These are phyloP conservation scores for Stachybotrys echinatus DNA, from an alignment of 2,329 filamentous ascomycete species.

Conservation along the genomic window DNA sequence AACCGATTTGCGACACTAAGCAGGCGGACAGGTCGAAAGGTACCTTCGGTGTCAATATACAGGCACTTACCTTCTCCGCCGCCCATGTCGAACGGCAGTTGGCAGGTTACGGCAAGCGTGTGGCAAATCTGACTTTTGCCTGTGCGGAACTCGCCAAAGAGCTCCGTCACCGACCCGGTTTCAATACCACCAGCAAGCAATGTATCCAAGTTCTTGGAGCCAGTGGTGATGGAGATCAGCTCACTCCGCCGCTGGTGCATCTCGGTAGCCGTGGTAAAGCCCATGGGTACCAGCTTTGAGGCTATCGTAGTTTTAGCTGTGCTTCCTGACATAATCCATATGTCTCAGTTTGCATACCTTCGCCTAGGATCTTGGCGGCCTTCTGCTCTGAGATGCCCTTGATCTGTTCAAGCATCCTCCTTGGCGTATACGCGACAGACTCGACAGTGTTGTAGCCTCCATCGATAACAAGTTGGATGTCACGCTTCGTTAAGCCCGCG, in stretches of 20 bases:
- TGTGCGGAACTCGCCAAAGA: conserved; percentile 96
- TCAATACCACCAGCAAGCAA: conserved; percentile 91
- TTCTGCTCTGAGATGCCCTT: conserved; percentile 98
- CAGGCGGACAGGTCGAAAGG: conserved; percentile 86
- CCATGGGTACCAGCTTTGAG: conserved; percentile 95
- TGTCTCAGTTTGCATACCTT: conserved; percentile 52
- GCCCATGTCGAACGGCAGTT: conserved; percentile 97
- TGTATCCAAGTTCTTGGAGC: conserved; percentile 95
- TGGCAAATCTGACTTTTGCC: conserved; percentile 99
- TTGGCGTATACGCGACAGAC: conserved; percentile 87
- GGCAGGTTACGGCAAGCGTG: conserved; percentile 96
- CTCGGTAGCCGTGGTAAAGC: conserved; percentile 96
- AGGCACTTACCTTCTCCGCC: conserved; percentile 97
- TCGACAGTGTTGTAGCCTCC: conserved; percentile 95
- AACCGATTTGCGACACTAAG: conserved; percentile 91
- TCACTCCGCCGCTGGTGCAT: conserved; percentile 98
- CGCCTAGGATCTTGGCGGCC: conserved; percentile 81
- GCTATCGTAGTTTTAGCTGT: conserved; percentile 46
- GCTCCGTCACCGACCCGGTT: conserved; percentile 95
- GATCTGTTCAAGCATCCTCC: conserved; percentile 81
- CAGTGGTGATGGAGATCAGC: conserved; percentile 95
- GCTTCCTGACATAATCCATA: not conserved
- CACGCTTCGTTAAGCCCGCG: conserved; percentile 84
- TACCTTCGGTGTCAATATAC: conserved; percentile 98
- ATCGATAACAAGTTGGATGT: conserved; percentile 89